phyloP scores from a whole-genome alignment of 1,139 yeast species.

The Meyerozyma elateridarum region DNA sequence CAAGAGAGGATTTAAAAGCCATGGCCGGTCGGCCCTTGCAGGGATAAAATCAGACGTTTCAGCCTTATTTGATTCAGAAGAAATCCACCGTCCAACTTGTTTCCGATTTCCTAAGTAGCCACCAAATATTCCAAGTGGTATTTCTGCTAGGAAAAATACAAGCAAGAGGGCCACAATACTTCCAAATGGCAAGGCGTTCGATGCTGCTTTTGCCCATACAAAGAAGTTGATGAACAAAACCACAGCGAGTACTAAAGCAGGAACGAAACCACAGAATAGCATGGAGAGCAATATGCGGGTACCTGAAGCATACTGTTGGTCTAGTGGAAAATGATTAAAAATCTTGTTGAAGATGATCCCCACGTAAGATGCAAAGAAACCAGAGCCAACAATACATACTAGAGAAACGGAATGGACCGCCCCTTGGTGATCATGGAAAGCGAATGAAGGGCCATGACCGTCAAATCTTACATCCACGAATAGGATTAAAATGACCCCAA shows the following conservation, averaged over 20 bases:
- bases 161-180: slow-evolving; percentile 50
- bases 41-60: slow-evolving; percentile 7
- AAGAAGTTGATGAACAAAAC: slow-evolving; percentile 59
- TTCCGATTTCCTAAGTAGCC: slow-evolving; percentile 53
- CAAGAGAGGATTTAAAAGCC: slow-evolving; percentile 20
- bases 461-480: slow-evolving; percentile 40
- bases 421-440: slow-evolving; percentile 55
- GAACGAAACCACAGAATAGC: slow-evolving; percentile 57
- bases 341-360: slow-evolving; percentile 60
- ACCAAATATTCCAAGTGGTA: slow-evolving; percentile 73
- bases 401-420: slow-evolving; percentile 61
- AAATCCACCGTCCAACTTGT: too few relatives aligned
- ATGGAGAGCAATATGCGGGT: slow-evolving; percentile 32
- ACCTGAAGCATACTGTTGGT: slow-evolving; percentile 19
- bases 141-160: slow-evolving; percentile 54
- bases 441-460: slow-evolving; percentile 18
- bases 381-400: slow-evolving; percentile 61
- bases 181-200: slow-evolving; percentile 74
- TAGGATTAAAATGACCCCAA: slow-evolving; percentile 59
- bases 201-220: slow-evolving; percentile 74
- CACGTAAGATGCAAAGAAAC: slow-evolving; percentile 66
- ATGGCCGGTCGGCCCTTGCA: slow-evolving; percentile 4
- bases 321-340: slow-evolving; percentile 36
- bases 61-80: slow-evolving; percentile 16
- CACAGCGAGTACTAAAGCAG: slow-evolving; percentile 50